A percentile compares a stretch with the other conserved stretches of the same genome.
Conservation (phyloP, 805 yeast species). For the Candida saitoana region DNA sequence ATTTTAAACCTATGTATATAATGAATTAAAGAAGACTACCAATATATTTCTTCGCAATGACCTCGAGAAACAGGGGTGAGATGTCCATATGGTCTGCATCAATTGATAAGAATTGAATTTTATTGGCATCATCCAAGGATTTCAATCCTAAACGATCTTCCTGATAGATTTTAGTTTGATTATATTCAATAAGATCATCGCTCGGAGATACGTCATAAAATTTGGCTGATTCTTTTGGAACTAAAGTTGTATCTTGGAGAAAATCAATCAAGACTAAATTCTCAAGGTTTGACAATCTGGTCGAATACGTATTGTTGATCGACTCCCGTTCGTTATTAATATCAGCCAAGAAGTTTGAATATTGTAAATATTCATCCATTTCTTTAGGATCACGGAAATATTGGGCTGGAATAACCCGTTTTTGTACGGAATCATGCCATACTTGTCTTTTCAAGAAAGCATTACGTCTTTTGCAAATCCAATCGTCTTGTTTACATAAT, state of each 20-base stretch:
- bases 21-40: slow-evolving; percentile 17
- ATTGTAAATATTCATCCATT: slow-evolving; percentile 49
- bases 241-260: slow-evolving; percentile 58
- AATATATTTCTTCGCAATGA: slow-evolving; percentile 43
- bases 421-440: slow-evolving; percentile 56
- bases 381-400: slow-evolving; percentile 63
- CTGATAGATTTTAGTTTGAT: slow-evolving; percentile 46
- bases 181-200: slow-evolving; percentile 42
- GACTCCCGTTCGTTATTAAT: slow-evolving; percentile 56
- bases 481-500: slow-evolving; percentile 47
- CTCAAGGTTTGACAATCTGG: slow-evolving; percentile 42
- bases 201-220: slow-evolving; percentile 52
- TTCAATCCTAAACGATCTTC: slow-evolving; percentile 60
- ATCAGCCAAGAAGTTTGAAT: slow-evolving; percentile 59
- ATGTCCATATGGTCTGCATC: slow-evolving; percentile 66
- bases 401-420: slow-evolving; percentile 63
- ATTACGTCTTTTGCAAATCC: slow-evolving; percentile 58
- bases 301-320: slow-evolving; percentile 36
- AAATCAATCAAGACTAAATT: slow-evolving; percentile 59
- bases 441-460: slow-evolving; percentile 53
- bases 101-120: slow-evolving; percentile 46
- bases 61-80: slow-evolving; percentile 45
- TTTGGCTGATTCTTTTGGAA: slow-evolving; percentile 71
- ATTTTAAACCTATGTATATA: neutral
- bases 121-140: slow-evolving; percentile 37